Evolutionary conservation across 352 stramenopile species (phyloP).

Genomic region (Pythium monospermum): DNA sequence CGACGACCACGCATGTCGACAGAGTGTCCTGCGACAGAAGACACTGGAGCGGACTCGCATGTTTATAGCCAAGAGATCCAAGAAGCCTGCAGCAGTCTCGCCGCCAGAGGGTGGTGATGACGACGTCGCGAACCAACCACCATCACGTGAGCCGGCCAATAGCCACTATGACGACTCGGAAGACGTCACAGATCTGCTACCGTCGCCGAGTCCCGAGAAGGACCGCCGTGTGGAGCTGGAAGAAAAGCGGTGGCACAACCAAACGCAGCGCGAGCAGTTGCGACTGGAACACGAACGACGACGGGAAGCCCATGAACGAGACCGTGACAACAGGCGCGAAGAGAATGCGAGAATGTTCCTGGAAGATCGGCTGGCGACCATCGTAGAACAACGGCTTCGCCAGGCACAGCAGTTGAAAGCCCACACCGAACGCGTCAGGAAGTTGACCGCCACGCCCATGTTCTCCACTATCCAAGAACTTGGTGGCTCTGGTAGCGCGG

Average conservation of each 20-base stretch:
- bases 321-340: slow-evolving; percentile 29
- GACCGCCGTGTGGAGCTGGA: slow-evolving; percentile 16
- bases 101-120: too few relatives aligned
- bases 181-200: background rate
- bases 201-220: background rate
- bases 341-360: slow-evolving; percentile 47
- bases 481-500: background rate
- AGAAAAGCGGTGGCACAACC: slow-evolving; percentile 20
- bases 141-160: too few relatives aligned
- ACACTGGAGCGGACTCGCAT: slow-evolving; percentile 18
- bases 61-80: slow-evolving; percentile 11
- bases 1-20: background rate
- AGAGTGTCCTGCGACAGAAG: slow-evolving; percentile 21
- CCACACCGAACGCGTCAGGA: slow-evolving; percentile 23
- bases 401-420: background rate
- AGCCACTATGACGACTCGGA: too few relatives aligned
- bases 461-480: slow-evolving; percentile 12
- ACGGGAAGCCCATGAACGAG: slow-evolving; percentile 7
- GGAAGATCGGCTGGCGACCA: slow-evolving; percentile 31
- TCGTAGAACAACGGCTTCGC: slow-evolving; percentile 22
- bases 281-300: slow-evolving; percentile 16
- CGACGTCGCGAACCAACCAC: too few relatives aligned
- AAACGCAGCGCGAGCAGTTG: slow-evolving; percentile 2
- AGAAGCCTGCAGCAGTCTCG: too few relatives aligned
- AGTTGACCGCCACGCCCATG: slow-evolving; percentile 25